Percentiles rank a stretch among this genome's conserved stretches.
Conservation (phyloP, 2,329 filamentous ascomycete species). For the Alternaria consortialis region DNA sequence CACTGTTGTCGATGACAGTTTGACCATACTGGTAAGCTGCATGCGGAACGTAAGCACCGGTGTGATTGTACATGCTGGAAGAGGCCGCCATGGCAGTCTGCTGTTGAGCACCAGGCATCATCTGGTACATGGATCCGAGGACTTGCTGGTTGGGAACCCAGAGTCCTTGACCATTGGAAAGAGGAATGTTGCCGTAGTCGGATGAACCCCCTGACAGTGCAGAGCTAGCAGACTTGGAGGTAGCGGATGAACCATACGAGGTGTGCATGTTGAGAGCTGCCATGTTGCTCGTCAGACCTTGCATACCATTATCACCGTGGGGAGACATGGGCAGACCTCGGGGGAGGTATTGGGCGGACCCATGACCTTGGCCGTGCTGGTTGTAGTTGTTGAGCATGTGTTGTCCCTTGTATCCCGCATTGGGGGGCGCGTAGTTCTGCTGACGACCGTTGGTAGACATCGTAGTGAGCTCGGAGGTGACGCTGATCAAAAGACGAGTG, state of each 20-base stretch:
- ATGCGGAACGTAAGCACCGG: constrained; percentile 55
- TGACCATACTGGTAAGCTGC: constrained; percentile 56
- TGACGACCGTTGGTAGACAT: constrained; percentile 47
- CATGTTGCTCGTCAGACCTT: constrained; percentile 48
- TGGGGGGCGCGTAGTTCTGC: constrained; percentile 37
- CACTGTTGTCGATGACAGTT: constrained; percentile 56
- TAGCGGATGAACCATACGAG: constrained; percentile 43
- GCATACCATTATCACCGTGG: constrained; percentile 42
- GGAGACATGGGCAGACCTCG: constrained; percentile 48
- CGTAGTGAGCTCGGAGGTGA: constrained; percentile 11
- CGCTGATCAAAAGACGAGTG: constrained; percentile 4
- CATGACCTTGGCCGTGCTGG: constrained; percentile 41
- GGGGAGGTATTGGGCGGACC: constrained; percentile 45
- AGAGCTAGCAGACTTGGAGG: constrained; percentile 45
- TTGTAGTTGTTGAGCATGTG: constrained; percentile 44
- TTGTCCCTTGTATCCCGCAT: constrained; percentile 44
- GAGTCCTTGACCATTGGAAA: constrained; percentile 49
- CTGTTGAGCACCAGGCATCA: constrained; percentile 46
- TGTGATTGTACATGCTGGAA: constrained; percentile 57
- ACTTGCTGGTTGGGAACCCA: constrained; percentile 51
- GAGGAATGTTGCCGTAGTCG: constrained; percentile 45
- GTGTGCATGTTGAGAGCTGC: constrained; percentile 49
- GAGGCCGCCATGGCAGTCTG: constrained; percentile 44
- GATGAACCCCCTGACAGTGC: constrained; percentile 45
- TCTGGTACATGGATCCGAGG: constrained; percentile 46